Percentiles rank a stretch among this genome's conserved stretches.
These are phyloP conservation scores for Oemleria cerasiformis DNA, from an alignment of 306 rosid genomes.

Conservation along the genomic window DNA sequence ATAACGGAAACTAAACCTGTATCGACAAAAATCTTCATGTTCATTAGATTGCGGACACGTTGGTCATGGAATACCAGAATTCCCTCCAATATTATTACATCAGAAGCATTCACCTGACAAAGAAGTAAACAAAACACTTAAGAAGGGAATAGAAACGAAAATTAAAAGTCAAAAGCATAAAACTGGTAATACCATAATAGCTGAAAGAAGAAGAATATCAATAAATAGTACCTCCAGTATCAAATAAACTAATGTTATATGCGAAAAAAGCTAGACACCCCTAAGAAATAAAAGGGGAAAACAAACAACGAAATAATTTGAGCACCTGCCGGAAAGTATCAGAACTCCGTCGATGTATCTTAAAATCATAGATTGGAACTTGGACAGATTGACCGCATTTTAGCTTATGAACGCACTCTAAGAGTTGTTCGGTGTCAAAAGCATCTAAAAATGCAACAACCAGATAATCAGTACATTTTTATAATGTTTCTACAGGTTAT, in stretches of 20 bases:
- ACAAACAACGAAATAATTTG: background rate
- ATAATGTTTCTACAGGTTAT: background rate
- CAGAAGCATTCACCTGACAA: slow-evolving; percentile 88
- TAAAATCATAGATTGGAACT: slow-evolving; percentile 89
- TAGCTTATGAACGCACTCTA: slow-evolving; percentile 71
- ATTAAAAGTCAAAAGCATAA: background rate
- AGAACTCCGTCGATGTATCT: slow-evolving; percentile 71
- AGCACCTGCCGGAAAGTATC: slow-evolving; percentile 91
- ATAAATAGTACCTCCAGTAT: background rate
- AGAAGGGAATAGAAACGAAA: background rate
- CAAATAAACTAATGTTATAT: background rate
- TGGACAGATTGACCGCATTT: slow-evolving; percentile 68
- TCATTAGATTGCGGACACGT: slow-evolving; percentile 85
- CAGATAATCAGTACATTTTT: background rate
- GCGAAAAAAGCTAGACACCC: background rate
- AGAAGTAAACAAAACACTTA: background rate
- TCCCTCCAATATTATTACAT: slow-evolving; percentile 95
- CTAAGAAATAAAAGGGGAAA: background rate
- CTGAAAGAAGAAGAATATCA: background rate
- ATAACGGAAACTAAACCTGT: slow-evolving; percentile 54
- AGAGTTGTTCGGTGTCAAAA: slow-evolving; percentile 85
- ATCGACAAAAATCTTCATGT: slow-evolving; percentile 97
- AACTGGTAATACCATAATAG: background rate
- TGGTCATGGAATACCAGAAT: slow-evolving; percentile 97
- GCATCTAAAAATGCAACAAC: slow-evolving; percentile 48